Conservation (phyloP, 2,329 filamentous ascomycete species). For the Leptographium wingfieldii region DNA sequence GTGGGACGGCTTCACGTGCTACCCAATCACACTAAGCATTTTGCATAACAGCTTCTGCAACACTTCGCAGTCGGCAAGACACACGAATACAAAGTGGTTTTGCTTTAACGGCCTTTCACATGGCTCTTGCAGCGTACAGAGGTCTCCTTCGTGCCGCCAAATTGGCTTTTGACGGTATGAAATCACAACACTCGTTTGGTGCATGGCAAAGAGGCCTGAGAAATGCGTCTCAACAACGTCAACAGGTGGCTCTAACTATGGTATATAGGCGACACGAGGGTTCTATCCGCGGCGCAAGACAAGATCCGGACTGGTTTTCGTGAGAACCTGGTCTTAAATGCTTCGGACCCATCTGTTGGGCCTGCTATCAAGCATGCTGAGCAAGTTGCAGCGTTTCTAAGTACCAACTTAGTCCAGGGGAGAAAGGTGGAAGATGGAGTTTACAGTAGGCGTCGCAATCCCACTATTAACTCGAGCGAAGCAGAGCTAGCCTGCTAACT, state of each 20-base stretch:
- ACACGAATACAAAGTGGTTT: neutral
- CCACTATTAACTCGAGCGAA: neutral
- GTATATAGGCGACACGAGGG: slow-evolving; percentile 19
- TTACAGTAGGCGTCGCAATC: slow-evolving; percentile 42
- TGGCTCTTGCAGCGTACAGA: slow-evolving; percentile 69
- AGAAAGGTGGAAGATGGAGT: slow-evolving; percentile 32
- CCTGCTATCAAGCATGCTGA: slow-evolving; percentile 66
- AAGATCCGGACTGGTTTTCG: slow-evolving; percentile 67
- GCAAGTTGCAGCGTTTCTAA: slow-evolving; percentile 67
- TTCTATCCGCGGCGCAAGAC: slow-evolving; percentile 56
- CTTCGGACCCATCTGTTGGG: slow-evolving; percentile 43
- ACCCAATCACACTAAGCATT: neutral
- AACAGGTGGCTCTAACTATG: neutral
- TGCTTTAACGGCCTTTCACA: slow-evolving; percentile 14
- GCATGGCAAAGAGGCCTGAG: neutral
- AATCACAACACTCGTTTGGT: neutral
- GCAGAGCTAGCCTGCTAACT: neutral
- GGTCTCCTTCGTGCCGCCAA: slow-evolving; percentile 67
- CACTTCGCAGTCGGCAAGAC: too few relatives aligned
- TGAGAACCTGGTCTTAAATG: slow-evolving; percentile 45
- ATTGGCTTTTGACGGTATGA: slow-evolving; percentile 69
- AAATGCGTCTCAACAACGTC: neutral
- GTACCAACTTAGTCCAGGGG: slow-evolving; percentile 83
- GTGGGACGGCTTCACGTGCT: neutral
- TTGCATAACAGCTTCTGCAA: neutral